Conservation (phyloP, 2,329 filamentous ascomycete species). For the Fusarium luffae region DNA sequence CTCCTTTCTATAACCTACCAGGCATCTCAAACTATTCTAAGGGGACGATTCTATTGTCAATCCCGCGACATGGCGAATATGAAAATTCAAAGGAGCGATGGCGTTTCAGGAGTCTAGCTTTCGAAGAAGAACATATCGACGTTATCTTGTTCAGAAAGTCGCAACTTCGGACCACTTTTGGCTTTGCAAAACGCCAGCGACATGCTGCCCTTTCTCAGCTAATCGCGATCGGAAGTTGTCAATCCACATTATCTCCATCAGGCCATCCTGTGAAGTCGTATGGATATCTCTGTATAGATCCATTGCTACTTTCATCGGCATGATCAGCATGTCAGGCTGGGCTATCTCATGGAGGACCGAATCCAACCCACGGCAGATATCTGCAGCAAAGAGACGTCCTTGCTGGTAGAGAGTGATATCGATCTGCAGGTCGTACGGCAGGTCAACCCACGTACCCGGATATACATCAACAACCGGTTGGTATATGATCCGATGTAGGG, state of each 20-base stretch:
- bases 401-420: conserved; percentile 58
- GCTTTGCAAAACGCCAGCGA: conserved; percentile 53
- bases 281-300: conserved; percentile 57
- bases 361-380: conserved; percentile 64
- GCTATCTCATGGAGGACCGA: conserved; percentile 56
- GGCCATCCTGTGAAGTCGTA: conserved; percentile 53
- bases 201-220: conserved; percentile 54
- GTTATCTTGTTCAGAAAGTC: conserved; percentile 35
- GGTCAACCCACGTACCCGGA: conserved; percentile 53
- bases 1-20: background rate
- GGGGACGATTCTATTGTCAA: background rate
- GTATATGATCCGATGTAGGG: conserved; percentile 57
- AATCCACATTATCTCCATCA: conserved; percentile 61
- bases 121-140: background rate
- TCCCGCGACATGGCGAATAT: background rate
- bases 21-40: background rate
- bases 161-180: conserved; percentile 55
- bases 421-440: conserved; percentile 54
- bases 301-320: conserved; percentile 57
- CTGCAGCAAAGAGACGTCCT: conserved; percentile 57
- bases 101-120: background rate
- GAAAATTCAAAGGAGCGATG: background rate
- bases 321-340: conserved; percentile 60
- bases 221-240: conserved; percentile 57
- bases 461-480: conserved; percentile 57